Evolutionary conservation across 2,329 filamentous ascomycete genomes (phyloP), one percentile per base, ranked within the genome.

Genomic region (Penicillium olsonii): DNA sequence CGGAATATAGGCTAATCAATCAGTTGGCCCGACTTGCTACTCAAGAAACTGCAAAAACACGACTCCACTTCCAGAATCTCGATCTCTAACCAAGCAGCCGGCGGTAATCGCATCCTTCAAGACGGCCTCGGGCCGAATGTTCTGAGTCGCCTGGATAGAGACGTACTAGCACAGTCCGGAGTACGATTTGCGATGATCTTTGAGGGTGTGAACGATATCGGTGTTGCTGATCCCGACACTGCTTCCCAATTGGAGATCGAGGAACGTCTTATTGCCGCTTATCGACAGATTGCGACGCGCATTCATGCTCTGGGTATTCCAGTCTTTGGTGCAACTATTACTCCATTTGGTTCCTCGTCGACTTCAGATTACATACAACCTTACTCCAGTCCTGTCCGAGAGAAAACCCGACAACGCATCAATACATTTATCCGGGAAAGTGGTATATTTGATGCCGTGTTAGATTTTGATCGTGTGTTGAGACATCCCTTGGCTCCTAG

Each of bases 121-220:
- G 83, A 85, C 43, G 81, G 84, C 0, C 73, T 86, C 0, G 84
- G 85, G 0, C 85, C 85, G 2, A 82, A 80, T 31, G 77, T 82
- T 0, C 69, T 86, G 26, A 73, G 76, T 34, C 80, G 84, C 4
- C 78, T 87, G 53, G 79, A 85, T 61, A 78, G 84, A n/a, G 85
- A 88, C 61, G 78, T 85, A 2, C 73, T 88, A 2, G 66, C 78
- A 0, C 79, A 83, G 26, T 74, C 79, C 0, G 80, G 80, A 4
- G 78, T 84, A 2, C 74, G 75, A 56, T 87, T 84, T 60, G 80
- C 80, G 18, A 77, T 88, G 70, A 75, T 87, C 31, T 88, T 87
- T 63, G 82, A 86, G 65, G 84, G 85, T 17, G 83, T 88, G 22
- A 87, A 87, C 60, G 85, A 88, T 60, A 87, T 88, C 48, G 85